Evolutionary conservation across 768 basidiomycete genomes (phyloP).

Genomic region (Termitomyces sp.): DNA sequence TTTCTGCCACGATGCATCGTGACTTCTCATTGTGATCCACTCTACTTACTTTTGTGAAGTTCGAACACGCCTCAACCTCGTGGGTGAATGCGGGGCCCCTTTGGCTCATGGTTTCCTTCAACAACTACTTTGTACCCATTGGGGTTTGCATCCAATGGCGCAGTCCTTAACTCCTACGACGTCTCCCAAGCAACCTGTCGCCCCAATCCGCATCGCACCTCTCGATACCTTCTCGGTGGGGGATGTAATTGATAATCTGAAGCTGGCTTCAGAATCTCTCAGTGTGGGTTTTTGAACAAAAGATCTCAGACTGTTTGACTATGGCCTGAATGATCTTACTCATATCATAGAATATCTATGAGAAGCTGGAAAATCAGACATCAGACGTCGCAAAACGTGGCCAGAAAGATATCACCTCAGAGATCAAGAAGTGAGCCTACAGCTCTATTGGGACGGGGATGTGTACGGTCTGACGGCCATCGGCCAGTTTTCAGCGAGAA

Average conservation of each 20-base stretch:
- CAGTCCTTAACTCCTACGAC: slow-evolving; percentile 17
- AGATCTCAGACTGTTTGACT: neutral
- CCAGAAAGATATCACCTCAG: slow-evolving; percentile 33
- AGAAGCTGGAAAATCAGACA: slow-evolving; percentile 41
- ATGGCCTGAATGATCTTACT: neutral
- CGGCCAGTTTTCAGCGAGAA: slow-evolving; percentile 39
- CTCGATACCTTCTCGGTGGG: slow-evolving; percentile 7
- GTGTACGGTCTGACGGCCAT: neutral
- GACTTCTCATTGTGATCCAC: slow-evolving; percentile 10
- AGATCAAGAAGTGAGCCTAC: slow-evolving; percentile 36
- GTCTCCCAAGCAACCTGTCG: neutral
- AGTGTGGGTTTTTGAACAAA: slow-evolving; percentile 19
- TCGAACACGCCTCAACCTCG: slow-evolving; percentile 14
- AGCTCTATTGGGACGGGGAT: neutral
- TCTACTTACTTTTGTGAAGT: neutral
- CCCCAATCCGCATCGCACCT: slow-evolving; percentile 10
- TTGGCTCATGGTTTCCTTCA: slow-evolving; percentile 7
- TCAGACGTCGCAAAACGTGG: slow-evolving; percentile 38
- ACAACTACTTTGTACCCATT: neutral
- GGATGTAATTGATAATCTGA: slow-evolving; percentile 21
- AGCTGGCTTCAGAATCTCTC: slow-evolving; percentile 25
- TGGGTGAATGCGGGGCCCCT: slow-evolving; percentile 1
- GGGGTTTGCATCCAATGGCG: slow-evolving; percentile 7
- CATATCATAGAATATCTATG: slow-evolving; percentile 39
- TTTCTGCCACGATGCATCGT: neutral